Conservation (phyloP, 805 yeast species). For the Saccharomycopsis schoenii region DNA sequence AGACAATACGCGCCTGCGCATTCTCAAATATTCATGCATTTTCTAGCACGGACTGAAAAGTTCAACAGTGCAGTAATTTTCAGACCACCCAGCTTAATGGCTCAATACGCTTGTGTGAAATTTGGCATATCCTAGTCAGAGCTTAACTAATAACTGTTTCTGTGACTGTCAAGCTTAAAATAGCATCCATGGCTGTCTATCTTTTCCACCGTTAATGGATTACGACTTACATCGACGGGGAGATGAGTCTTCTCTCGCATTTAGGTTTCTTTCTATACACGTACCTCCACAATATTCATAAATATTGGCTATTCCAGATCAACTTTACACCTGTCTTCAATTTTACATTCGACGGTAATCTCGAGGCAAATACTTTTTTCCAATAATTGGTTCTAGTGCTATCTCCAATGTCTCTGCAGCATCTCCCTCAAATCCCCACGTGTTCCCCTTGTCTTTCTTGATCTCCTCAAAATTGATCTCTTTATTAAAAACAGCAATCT, state of each 20-base stretch:
- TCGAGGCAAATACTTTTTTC: constrained; percentile 21
- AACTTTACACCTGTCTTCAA: background rate
- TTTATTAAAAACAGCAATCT: constrained; percentile 75
- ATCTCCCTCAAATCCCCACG: constrained; percentile 75
- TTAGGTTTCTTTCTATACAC: no score
- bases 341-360: background rate
- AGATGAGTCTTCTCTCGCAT: background rate
- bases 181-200: background rate
- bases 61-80: background rate
- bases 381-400: constrained; percentile 48
- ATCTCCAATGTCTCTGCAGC: constrained; percentile 62
- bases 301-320: no score
- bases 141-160: background rate
- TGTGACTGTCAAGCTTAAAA: background rate
- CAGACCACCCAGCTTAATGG: background rate
- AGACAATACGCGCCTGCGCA: background rate
- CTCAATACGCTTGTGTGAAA: background rate
- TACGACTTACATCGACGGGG: no score
- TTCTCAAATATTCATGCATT: constrained; percentile 1
- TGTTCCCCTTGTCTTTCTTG: constrained; percentile 31
- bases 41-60: constrained; percentile 1
- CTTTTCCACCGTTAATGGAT: background rate
- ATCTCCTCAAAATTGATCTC: constrained; percentile 38
- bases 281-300: no score
- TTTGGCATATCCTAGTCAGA: background rate